Evolutionary conservation across 257 asterid genomes (phyloP), one percentile per base, ranked within the genome.

Genomic region (Paraleonurus japonicus): DNA sequence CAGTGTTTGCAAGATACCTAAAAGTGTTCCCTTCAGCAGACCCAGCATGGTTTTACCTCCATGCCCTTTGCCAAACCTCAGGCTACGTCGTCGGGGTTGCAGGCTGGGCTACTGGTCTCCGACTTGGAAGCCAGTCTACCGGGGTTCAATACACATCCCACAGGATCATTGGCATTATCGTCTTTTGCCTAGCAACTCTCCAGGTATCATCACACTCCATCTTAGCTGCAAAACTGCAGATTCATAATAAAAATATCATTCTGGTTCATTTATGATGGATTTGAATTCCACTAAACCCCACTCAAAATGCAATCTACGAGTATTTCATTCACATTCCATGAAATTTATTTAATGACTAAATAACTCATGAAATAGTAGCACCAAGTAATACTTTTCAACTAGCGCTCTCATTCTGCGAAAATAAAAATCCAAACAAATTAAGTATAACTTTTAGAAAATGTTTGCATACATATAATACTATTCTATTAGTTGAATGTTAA

Each of bases 41-140:
- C 35, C 98, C 97, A 0, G 89, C 95, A 1, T 93, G 97, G 98
- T 90, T 93, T 80, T 93, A 92, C 76, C 88, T 89, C 39, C 98
- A 90, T 28, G 85, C 86, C 4, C 27, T 68, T 30, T 88, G 95
- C 77, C 97, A 93, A 69, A 48, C 82, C 69, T 79, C 87, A 13
- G 98, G 85, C 72, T 93, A 90, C 82, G 66, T 86, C 50, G 33
- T 75, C 4, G 98, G 98, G 58, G 95, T 90, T 8, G 95, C 96
- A n/a, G 98, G 98, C 48, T 90, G 92, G 89, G 95, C 82, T 11
- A 90, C 88, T 2, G 98, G 98, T 1, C 84, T 90, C 66, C 86
- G 68, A 3, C 88, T 93, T 2, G 97, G 98, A n/a, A 78, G 76
- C 74, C 83, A 84, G 50, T 93, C 97, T 47, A 77, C 81, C 1